Conservation (phyloP, 371 early-diverging fungal genomes). For the Mucor irregularis region DNA sequence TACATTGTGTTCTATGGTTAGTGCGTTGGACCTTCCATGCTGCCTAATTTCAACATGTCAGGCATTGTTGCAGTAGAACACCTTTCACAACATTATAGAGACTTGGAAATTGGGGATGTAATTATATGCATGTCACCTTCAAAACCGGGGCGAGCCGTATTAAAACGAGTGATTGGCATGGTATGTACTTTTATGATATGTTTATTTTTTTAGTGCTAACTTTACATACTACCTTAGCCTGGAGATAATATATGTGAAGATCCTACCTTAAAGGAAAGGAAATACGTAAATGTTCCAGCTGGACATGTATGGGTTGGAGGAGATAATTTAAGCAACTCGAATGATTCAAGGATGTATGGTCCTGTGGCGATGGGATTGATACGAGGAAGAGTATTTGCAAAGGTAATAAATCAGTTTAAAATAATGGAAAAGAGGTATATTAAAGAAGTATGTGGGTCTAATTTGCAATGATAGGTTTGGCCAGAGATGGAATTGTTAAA, state of each 20-base stretch:
- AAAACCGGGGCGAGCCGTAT: slow-evolving; percentile 63
- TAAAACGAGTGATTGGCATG: slow-evolving; percentile 80
- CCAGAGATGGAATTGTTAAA: slow-evolving; percentile 29
- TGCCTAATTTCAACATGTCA: slow-evolving; percentile 74
- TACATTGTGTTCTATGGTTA: slow-evolving; percentile 12
- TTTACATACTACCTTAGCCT: slow-evolving; percentile 46
- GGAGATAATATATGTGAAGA: slow-evolving; percentile 73
- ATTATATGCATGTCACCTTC: slow-evolving; percentile 72
- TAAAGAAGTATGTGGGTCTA: slow-evolving; percentile 5
- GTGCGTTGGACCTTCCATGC: slow-evolving; percentile 88
- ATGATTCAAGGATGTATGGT: slow-evolving; percentile 81
- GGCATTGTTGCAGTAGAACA: slow-evolving; percentile 71
- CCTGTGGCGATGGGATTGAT: slow-evolving; percentile 83
- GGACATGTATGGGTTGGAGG: slow-evolving; percentile 78
- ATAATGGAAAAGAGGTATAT: background rate
- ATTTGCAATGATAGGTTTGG: slow-evolving; percentile 37
- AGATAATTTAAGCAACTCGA: slow-evolving; percentile 81
- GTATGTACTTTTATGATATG: slow-evolving; percentile 32
- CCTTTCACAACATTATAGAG: slow-evolving; percentile 54
- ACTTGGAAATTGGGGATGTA: slow-evolving; percentile 69
- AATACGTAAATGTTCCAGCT: slow-evolving; percentile 62
- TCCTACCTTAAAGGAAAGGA: slow-evolving; percentile 57
- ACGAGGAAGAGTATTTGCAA: slow-evolving; percentile 71
- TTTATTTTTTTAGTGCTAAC: too few species aligned
- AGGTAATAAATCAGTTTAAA: slow-evolving; percentile 34